Evolutionary conservation across 306 rosid genomes (phyloP).

Genomic region (Prunus persica): Prunus_persica_NCBIv2 NC_034010.1:20329501-20330000

Average conservation of each 20-base stretch:
- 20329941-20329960: constrained; percentile 5
- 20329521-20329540: no score
- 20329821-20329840: constrained; percentile 12
- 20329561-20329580: no score
- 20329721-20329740: not conserved
- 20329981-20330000: not conserved
- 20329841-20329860: constrained; percentile 38
- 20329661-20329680: no score
- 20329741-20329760: constrained; percentile 40
- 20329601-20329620: no score
- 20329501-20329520: no score
- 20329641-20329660: no score
- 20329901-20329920: constrained; percentile 38
- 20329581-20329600: no score
- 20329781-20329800: constrained; percentile 17
- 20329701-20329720: no score
- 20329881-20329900: constrained; percentile 26
- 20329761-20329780: constrained; percentile 19
- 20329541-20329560: no score
- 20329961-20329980: not conserved
- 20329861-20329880: constrained; percentile 21
- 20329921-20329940: constrained; percentile 6
- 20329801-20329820: no score
- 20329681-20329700: no score
- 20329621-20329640: no score